phyloP scores from a whole-genome alignment of 2,329 filamentous ascomycete species.

The Cladosporium sphaerospermum region DNA sequence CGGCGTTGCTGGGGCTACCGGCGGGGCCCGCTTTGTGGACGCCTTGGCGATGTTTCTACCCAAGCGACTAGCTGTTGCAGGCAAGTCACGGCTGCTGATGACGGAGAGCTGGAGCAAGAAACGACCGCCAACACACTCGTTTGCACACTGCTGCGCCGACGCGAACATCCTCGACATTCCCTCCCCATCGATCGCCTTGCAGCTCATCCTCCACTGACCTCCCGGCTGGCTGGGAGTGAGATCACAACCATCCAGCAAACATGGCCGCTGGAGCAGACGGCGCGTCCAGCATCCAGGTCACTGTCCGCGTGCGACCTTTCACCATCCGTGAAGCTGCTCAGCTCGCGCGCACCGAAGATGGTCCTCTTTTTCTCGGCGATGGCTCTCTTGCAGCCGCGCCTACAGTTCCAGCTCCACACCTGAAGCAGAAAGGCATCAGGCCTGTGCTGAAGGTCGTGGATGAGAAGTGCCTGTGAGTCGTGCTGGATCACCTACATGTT shows the following conservation, averaged over 20 bases:
- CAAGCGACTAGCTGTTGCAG: too few species aligned
- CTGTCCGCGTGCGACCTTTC: conserved; percentile 59
- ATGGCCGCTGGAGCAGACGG: conserved; percentile 27
- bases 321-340: conserved; percentile 92
- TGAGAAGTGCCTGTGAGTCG: conserved; percentile 83
- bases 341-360: conserved; percentile 72
- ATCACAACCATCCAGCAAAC: background rate
- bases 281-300: conserved; percentile 46
- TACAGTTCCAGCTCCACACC: conserved; percentile 64
- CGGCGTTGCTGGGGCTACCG: background rate
- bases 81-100: too few species aligned
- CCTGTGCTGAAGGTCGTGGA: conserved; percentile 95
- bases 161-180: too few species aligned
- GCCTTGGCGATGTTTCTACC: conserved; percentile 1
- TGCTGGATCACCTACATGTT: background rate
- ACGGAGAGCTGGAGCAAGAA: conserved; percentile 6
- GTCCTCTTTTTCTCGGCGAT: conserved; percentile 89
- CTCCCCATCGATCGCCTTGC: too few species aligned
- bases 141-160: background rate
- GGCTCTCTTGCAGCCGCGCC: conserved; percentile 77
- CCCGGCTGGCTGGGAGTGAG: background rate
- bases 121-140: background rate
- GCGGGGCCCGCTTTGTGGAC: background rate
- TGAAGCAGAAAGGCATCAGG: conserved; percentile 78
- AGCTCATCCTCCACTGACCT: background rate